These are phyloP conservation scores for Suillus paluster DNA, from an alignment of 768 basidiomycete genomes.

Conservation along the genomic window DNA sequence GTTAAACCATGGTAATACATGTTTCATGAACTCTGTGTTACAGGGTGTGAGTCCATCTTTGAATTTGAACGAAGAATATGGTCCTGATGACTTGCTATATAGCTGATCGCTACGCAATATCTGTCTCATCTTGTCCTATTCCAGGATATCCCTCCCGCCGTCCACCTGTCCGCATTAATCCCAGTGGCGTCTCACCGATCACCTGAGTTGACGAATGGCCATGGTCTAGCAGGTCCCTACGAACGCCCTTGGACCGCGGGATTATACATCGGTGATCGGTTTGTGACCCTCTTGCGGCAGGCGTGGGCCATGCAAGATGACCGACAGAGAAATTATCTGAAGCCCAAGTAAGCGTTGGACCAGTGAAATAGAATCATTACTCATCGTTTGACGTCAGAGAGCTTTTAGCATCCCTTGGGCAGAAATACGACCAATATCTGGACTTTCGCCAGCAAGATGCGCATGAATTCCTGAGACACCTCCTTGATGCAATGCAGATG, in stretches of 20 bases:
- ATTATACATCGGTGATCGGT: slow-evolving; percentile 75
- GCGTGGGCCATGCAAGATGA: slow-evolving; percentile 68
- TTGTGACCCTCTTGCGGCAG: slow-evolving; percentile 59
- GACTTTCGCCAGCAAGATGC: slow-evolving; percentile 97
- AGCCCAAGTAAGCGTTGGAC: slow-evolving; percentile 64
- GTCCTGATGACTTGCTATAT: slow-evolving; percentile 7
- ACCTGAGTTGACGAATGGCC: slow-evolving; percentile 69
- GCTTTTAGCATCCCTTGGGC: slow-evolving; percentile 68
- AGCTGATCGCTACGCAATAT: slow-evolving; percentile 72
- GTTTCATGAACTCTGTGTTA: slow-evolving; percentile 95
- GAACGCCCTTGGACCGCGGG: slow-evolving; percentile 58
- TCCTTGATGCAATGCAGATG: slow-evolving; percentile 93
- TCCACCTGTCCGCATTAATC: slow-evolving; percentile 45
- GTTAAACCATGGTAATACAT: slow-evolving; percentile 85
- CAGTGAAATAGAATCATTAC: slow-evolving; percentile 3
- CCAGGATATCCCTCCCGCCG: slow-evolving; percentile 46
- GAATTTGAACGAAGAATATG: slow-evolving; percentile 14
- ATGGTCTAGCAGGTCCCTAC: slow-evolving; percentile 52
- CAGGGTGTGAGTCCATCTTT: slow-evolving; percentile 68
- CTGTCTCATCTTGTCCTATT: slow-evolving; percentile 63
- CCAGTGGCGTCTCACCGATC: slow-evolving; percentile 55
- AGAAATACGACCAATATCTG: slow-evolving; percentile 92
- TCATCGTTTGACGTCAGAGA: slow-evolving; percentile 42
- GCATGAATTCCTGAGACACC: slow-evolving; percentile 88
- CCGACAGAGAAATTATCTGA: slow-evolving; percentile 56